Evolutionary conservation across 306 rosid species (phyloP).

Genomic region (Cucumis melo): DNA sequence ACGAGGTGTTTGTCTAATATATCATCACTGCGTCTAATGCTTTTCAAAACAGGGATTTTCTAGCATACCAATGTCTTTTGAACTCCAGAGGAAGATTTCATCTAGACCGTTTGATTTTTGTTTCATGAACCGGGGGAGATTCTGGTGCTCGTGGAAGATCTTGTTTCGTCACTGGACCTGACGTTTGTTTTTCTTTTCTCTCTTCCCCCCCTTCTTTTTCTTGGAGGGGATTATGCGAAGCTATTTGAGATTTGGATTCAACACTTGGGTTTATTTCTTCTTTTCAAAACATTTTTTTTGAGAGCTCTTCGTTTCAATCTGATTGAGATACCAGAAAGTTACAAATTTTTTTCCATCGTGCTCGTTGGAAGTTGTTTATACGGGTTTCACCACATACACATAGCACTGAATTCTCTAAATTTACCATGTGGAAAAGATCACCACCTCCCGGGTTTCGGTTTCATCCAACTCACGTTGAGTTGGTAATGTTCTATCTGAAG

Average conservation of each 20-base stretch:
- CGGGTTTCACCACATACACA: background rate
- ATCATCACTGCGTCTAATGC: slow-evolving; percentile 3
- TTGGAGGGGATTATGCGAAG: background rate
- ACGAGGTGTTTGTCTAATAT: background rate
- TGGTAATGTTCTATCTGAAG: slow-evolving; percentile 40
- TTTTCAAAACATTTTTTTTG: slow-evolving; percentile 6
- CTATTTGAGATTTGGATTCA: slow-evolving; percentile 1
- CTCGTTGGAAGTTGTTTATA: background rate
- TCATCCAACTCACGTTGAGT: slow-evolving; percentile 52
- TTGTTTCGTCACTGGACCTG: slow-evolving; percentile 51
- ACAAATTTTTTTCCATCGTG: background rate
- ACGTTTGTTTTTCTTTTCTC: background rate
- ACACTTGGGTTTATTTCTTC: background rate
- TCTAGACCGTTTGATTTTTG: slow-evolving; percentile 9
- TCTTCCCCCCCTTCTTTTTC: background rate
- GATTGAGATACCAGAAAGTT: background rate
- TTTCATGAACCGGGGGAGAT: slow-evolving; percentile 30
- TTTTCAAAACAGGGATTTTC: slow-evolving; percentile 15
- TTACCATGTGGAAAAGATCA: slow-evolving; percentile 15
- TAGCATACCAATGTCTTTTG: slow-evolving; percentile 31
- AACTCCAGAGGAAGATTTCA: slow-evolving; percentile 17
- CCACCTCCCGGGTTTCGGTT: slow-evolving; percentile 61
- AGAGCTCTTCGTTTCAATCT: background rate
- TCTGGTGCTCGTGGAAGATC: slow-evolving; percentile 27
- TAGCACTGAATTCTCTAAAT: background rate